phyloP scores from a whole-genome alignment of 225 moss, liverwort and hornwort genomes.

The Pseudisothecium myosuroides region DNA sequence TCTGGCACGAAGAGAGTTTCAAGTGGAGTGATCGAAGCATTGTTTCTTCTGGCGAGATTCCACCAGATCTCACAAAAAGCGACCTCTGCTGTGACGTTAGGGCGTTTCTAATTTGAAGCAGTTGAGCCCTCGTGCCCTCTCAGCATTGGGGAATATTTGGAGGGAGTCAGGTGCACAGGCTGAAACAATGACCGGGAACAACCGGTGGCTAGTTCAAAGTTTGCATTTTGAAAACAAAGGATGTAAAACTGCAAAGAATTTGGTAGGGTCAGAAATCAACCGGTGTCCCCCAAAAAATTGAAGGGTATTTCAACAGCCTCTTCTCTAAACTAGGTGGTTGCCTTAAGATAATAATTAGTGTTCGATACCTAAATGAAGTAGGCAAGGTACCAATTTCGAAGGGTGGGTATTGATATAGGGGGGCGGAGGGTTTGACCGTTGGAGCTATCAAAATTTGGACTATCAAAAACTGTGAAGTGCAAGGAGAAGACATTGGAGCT shows the following conservation, averaged over 20 bases:
- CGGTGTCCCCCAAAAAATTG: fast-evolving
- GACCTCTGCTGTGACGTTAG: not conserved
- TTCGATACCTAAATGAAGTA: not conserved
- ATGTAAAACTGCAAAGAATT: not conserved
- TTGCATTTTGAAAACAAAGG: not conserved
- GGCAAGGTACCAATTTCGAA: fast-evolving
- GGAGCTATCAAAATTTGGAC: not conserved
- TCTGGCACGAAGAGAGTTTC: not conserved
- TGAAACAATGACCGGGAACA: not conserved
- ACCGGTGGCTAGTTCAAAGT: fast-evolving
- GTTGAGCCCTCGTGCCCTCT: not conserved
- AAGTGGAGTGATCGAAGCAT: too few relatives aligned
- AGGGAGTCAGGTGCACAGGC: not conserved
- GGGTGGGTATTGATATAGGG: too few relatives aligned
- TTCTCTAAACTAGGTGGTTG: too few relatives aligned
- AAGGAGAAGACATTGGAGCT: not conserved
- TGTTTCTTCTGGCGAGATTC: not conserved
- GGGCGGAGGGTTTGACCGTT: too few relatives aligned
- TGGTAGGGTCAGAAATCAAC: not conserved
- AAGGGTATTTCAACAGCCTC: not conserved
- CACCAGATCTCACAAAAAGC: not conserved
- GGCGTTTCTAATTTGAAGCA: not conserved
- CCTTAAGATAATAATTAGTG: too few relatives aligned
- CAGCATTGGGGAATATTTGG: not conserved
- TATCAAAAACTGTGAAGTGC: not conserved